These are phyloP conservation scores for Melampsora americana DNA, from an alignment of 1,284 basidiomycete species.

Conservation along the genomic window DNA sequence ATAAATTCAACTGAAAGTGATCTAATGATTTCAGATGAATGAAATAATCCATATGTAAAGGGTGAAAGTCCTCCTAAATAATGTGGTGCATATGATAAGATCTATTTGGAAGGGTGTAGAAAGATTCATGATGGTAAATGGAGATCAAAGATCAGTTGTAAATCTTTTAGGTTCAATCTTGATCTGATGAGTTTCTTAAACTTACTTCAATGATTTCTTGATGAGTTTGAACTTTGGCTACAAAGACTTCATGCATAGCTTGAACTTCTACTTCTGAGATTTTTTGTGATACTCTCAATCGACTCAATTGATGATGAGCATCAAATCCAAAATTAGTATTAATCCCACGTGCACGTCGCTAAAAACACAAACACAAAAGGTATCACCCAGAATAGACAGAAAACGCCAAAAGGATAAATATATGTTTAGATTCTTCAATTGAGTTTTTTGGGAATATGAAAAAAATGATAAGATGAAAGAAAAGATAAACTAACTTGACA, in stretches of 20 bases:
- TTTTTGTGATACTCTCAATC: constrained; percentile 65
- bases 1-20: constrained; percentile 77
- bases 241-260: constrained; percentile 71
- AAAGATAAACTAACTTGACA: constrained; percentile 58
- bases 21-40: constrained; percentile 71
- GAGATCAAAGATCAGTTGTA: too few species aligned
- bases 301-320: constrained; percentile 67
- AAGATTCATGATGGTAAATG: constrained; percentile 37
- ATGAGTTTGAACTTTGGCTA: constrained; percentile 69
- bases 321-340: constrained; percentile 60
- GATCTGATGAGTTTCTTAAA: too few species aligned
- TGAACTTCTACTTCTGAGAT: constrained; percentile 68
- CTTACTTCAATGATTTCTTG: constrained; percentile 82
- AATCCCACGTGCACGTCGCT: not conserved
- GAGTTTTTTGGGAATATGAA: too few species aligned
- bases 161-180: too few species aligned
- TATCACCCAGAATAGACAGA: not conserved
- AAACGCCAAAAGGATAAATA: too few species aligned
- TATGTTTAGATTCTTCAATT: too few species aligned
- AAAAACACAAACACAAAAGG: not conserved
- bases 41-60: constrained; percentile 82
- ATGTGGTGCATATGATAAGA: constrained; percentile 48
- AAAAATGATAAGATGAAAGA: too few species aligned
- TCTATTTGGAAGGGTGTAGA: too few species aligned
- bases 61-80: constrained; percentile 79